Evolutionary conservation across 352 stramenopile species (phyloP), one percentile per base, ranked within the genome.

Genomic region (Globisporangium cystogenes): DNA sequence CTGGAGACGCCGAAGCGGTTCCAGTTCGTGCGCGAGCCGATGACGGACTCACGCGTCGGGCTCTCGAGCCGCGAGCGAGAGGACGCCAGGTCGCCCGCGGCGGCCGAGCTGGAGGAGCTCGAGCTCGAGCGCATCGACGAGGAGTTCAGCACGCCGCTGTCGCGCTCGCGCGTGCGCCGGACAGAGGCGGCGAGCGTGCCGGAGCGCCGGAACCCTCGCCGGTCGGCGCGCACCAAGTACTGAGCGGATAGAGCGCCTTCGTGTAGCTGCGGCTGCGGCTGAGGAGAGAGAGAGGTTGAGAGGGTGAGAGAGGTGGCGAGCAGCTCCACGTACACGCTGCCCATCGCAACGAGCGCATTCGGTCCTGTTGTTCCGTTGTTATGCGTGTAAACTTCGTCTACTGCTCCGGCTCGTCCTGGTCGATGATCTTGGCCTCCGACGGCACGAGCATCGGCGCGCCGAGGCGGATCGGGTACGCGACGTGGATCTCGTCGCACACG

Each of bases 401-500:
- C 29, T 46, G 49, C 7, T 54, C 37, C 15, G 39, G 18, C 12
- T 24, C 20, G 20, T 57, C 49, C 24, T 57, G 50, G 26, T 69
- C 64, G n/a, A 94, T 57, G 23, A 94, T 62, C 27, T 80, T 77
- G 36, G 79, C 84, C 61, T 93, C 82, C 7, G 67, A 74, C 0
- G 85, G 85, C 39, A 95, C 72, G 29, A 95, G 71, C 60, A 89
- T 60, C 1, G 84, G 80, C 5, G 89, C 57, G 29, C 84, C 80
- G 26, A 83, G 24, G 48, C 71, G 81, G 54, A 95, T 90, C n/a
- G 84, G 84, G 41, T 95, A 95, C 67, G 82, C 72, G 36, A 95
- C 82, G 57, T 73, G 70, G 55, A 95, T 90, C 60, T 95, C 76
- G 46, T 86, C 72, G 59, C 82, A 93, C 51, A 95, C 75, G 53